phyloP scores from a whole-genome alignment of 2,329 filamentous ascomycete genomes.

The Helicocarpus griseus region DNA sequence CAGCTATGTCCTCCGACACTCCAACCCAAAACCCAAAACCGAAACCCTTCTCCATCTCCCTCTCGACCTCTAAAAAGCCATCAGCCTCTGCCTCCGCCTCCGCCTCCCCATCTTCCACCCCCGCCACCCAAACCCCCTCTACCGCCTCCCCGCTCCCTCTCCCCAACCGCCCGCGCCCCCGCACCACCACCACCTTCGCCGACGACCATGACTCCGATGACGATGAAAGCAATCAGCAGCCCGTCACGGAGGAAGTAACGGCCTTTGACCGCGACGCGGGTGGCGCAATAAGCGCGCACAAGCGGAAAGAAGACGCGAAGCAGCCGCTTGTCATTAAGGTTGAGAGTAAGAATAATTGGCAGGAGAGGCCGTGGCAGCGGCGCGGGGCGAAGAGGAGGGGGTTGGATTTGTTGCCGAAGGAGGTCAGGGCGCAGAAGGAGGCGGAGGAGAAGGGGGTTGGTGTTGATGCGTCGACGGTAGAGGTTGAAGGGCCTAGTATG shows the following conservation, averaged over 20 bases:
- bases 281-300: conserved; percentile 31
- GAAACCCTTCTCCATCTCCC: conserved; percentile 34
- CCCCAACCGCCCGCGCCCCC: conserved; percentile 19
- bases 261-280: conserved; percentile 43
- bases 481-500: conserved; percentile 43
- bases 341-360: conserved; percentile 74
- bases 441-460: conserved; percentile 26
- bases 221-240: conserved; percentile 27
- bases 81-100: no score
- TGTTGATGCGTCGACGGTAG: conserved; percentile 28
- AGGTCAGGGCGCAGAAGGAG: conserved; percentile 42
- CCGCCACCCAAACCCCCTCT: conserved; percentile 22
- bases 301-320: conserved; percentile 28
- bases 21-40: conserved; percentile 26
- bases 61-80: no score
- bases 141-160: conserved; percentile 15
- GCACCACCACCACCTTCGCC: conserved; percentile 23
- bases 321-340: conserved; percentile 68
- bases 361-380: conserved; percentile 32
- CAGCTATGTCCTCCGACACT: conserved; percentile 2
- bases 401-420: conserved; percentile 50
- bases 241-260: conserved; percentile 38
- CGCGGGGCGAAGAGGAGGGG: conserved; percentile 47
- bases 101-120: conserved; percentile 20
- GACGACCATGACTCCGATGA: conserved; percentile 50